Evolutionary conservation across 306 rosid genomes (phyloP), one percentile per base, ranked within the genome.

Genomic region (Hippophae tibetana): DNA sequence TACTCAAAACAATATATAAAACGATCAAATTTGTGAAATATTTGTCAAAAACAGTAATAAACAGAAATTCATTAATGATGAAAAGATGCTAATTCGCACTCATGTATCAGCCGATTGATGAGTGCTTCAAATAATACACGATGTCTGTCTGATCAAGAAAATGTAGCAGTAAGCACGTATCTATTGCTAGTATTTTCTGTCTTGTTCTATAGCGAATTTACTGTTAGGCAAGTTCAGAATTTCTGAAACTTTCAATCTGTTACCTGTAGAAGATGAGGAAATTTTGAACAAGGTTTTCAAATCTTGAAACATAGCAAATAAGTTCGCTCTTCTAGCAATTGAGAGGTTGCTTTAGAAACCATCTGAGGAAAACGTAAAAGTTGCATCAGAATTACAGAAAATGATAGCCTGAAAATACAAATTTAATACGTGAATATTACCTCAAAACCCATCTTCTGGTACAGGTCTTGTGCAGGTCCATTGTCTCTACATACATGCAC

Each of bases 381-480:
- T 38, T 67, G 45, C 58, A 58, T 79, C 52, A 86, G 66, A 47
- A 56, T 18, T 48, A 59, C 27, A 31, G 1, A 41, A 41, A 40
- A 31, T 42, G 45, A 50, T 61, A 42, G 27, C 10, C 41, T 12
- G 43, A 14, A 54, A 48, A 43, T 43, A 51, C 55, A 58, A 50
- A 56, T 58, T 41, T 44, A 54, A 50, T 43, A 63, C 60, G 52
- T 18, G 52, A 41, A 12, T 41, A 26, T 61, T 81, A 90, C 97
- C 95, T 90, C 85, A 8, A 90, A 90, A 27, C 97, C 97, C 78
- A 83, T 64, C 77, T 74, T 87, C 41, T 60, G 67, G 74, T 90
- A 90, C 65, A 90, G 80, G 26, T 47, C 69, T 52, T 70, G 92
- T 7, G 86, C 96, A 46, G 73, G 58, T 13, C 6, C 52, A 67